Conservation (phyloP, 805 yeast genomes). For the Ogataea zsoltii region DNA sequence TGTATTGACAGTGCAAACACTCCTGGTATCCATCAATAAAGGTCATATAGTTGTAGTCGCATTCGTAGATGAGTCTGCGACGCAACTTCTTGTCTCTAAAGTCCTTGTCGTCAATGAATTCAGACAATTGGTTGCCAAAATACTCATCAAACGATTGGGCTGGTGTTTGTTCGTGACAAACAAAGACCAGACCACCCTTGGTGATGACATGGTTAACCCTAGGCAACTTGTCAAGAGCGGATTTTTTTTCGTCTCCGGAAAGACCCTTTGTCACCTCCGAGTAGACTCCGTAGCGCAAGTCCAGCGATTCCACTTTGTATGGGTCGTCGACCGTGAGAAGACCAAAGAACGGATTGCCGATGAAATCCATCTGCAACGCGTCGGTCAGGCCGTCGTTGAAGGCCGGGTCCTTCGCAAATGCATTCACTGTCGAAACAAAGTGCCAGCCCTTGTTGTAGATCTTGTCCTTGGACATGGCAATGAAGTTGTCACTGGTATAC, state of each 20-base stretch:
- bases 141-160: slow-evolving; percentile 19
- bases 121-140: slow-evolving; percentile 23
- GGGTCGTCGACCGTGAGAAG: slow-evolving; percentile 27
- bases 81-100: slow-evolving; percentile 23
- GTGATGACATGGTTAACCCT: slow-evolving; percentile 27
- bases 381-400: slow-evolving; percentile 19
- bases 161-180: slow-evolving; percentile 26
- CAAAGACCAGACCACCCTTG: slow-evolving; percentile 29
- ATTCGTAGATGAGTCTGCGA: slow-evolving; percentile 26
- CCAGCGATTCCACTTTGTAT: slow-evolving; percentile 13
- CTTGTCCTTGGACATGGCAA: slow-evolving; percentile 21
- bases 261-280: slow-evolving; percentile 18
- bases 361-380: slow-evolving; percentile 28
- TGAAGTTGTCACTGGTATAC: slow-evolving; percentile 30
- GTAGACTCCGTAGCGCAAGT: slow-evolving; percentile 29
- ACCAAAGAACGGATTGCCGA: slow-evolving; percentile 31
- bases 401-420: slow-evolving; percentile 20
- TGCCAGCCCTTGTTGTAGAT: slow-evolving; percentile 34
- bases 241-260: slow-evolving; percentile 11
- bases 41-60: slow-evolving; percentile 27
- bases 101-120: slow-evolving; percentile 21
- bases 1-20: slow-evolving; percentile 31
- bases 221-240: slow-evolving; percentile 14
- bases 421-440: slow-evolving; percentile 23
- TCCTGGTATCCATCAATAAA: slow-evolving; percentile 33